A percentile compares a stretch with the other conserved stretches of the same genome.
phyloP scores from a whole-genome alignment of 352 stramenopile genomes.

The Phytophthora megakarya region DNA sequence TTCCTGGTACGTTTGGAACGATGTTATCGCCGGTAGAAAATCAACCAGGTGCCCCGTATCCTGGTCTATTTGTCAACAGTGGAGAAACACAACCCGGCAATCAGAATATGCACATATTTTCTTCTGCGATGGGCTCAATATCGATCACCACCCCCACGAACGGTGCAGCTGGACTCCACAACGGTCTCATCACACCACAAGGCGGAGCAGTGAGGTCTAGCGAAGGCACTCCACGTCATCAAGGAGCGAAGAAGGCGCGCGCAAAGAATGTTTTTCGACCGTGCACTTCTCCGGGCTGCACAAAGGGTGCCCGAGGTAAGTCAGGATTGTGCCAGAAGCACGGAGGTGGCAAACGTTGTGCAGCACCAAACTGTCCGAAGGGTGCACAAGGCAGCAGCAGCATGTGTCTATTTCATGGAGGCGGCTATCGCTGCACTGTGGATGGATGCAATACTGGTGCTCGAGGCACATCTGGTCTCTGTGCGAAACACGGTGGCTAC shows the following conservation, averaged over 20 bases:
- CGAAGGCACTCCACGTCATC: slow-evolving; percentile 24
- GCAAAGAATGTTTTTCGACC: slow-evolving; percentile 77
- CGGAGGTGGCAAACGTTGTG: slow-evolving; percentile 83
- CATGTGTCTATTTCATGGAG: slow-evolving; percentile 84
- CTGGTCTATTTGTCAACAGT: slow-evolving; percentile 37
- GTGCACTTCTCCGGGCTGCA: slow-evolving; percentile 65
- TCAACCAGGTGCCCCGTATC: slow-evolving; percentile 17
- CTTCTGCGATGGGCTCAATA: slow-evolving; percentile 29
- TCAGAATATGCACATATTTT: slow-evolving; percentile 31
- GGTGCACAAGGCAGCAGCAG: slow-evolving; percentile 80
- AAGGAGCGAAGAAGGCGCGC: slow-evolving; percentile 61
- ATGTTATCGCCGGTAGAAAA: slow-evolving; percentile 21
- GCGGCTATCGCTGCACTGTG: slow-evolving; percentile 82
- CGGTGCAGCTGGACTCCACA: slow-evolving; percentile 12
- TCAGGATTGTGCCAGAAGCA: slow-evolving; percentile 87
- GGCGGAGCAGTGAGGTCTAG: slow-evolving; percentile 1
- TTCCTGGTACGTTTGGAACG: slow-evolving; percentile 12
- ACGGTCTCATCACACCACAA: slow-evolving; percentile 36
- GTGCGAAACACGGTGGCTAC: slow-evolving; percentile 83
- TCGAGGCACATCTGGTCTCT: slow-evolving; percentile 74
- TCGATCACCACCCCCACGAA: slow-evolving; percentile 32
- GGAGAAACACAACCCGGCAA: slow-evolving; percentile 8
- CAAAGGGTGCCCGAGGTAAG: slow-evolving; percentile 80
- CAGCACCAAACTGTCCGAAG: slow-evolving; percentile 64
- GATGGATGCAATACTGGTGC: slow-evolving; percentile 76